phyloP scores from a whole-genome alignment of 1,284 basidiomycete genomes.

The Porogramme epimiltina region DNA sequence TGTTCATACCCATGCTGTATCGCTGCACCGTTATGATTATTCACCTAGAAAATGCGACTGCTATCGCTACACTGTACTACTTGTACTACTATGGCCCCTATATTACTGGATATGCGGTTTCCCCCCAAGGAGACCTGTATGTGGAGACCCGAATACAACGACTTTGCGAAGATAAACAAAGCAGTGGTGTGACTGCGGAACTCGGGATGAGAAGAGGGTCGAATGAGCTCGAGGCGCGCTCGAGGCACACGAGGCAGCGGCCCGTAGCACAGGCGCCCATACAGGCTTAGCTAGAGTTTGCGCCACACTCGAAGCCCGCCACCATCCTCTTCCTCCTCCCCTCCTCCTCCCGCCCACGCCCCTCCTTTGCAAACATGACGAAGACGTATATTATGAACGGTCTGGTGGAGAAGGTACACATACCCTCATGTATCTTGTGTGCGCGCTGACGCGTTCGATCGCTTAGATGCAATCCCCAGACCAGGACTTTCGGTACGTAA shows the following conservation, averaged over 20 bases:
- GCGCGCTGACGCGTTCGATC: conserved; percentile 22
- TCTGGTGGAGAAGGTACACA: conserved; percentile 71
- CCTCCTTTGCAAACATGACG: conserved; percentile 55
- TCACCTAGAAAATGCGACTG: too few species aligned
- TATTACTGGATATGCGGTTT: too few species aligned
- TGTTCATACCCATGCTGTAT: conserved; percentile 1
- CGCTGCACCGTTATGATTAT: not conserved
- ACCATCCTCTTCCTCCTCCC: conserved; percentile 10
- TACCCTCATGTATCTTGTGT: not conserved
- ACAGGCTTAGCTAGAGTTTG: conserved; percentile 5
- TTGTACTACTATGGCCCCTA: too few species aligned
- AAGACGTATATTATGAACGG: conserved; percentile 81
- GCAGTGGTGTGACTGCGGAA: too few species aligned
- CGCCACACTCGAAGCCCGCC: conserved; percentile 15
- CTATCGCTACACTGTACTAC: too few species aligned
- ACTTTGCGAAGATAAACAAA: too few species aligned
- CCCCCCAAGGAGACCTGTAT: too few species aligned
- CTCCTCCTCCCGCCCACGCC: not conserved
- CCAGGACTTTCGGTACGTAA: conserved; percentile 75
- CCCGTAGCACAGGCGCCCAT: conserved; percentile 17
- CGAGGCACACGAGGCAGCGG: not conserved
- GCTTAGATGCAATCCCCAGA: conserved; percentile 81
- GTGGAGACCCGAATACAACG: too few species aligned
- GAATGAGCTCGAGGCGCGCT: not conserved
- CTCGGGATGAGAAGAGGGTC: too few species aligned